A percentile compares a stretch with the other conserved stretches of the same genome.
Evolutionary conservation across 2,329 filamentous ascomycete species (phyloP).

Genomic region (Claviceps paspali): DNA sequence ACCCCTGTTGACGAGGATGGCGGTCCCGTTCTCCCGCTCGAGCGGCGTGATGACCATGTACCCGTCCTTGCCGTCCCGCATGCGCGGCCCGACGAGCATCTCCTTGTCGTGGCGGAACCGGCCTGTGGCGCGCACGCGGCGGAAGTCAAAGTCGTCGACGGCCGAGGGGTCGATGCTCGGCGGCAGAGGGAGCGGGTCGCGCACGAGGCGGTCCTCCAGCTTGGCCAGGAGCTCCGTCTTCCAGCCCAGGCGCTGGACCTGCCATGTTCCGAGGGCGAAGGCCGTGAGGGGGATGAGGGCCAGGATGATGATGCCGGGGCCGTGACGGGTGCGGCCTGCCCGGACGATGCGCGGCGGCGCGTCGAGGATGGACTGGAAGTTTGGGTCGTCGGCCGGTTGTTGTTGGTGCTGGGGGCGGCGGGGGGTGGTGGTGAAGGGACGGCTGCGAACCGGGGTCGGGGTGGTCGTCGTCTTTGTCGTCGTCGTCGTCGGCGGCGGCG

Average conservation of each 20-base stretch:
- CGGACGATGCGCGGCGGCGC: slow-evolving; percentile 70
- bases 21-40: slow-evolving; percentile 51
- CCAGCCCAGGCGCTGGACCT: slow-evolving; percentile 83
- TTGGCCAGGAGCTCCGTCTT: slow-evolving; percentile 85
- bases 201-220: slow-evolving; percentile 81
- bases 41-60: slow-evolving; percentile 86
- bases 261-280: slow-evolving; percentile 85
- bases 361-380: slow-evolving; percentile 77
- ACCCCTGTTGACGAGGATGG: slow-evolving; percentile 74
- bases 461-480: too few relatives aligned
- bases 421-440: neutral
- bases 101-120: slow-evolving; percentile 74
- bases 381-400: slow-evolving; percentile 56
- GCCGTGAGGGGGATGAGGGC: slow-evolving; percentile 84
- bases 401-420: slow-evolving; percentile 5
- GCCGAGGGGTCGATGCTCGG: slow-evolving; percentile 68
- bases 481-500: too few relatives aligned
- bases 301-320: slow-evolving; percentile 65
- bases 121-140: slow-evolving; percentile 64
- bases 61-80: slow-evolving; percentile 79
- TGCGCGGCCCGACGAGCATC: slow-evolving; percentile 86
- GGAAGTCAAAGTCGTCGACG: slow-evolving; percentile 80
- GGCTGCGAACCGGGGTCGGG: too few relatives aligned
- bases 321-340: slow-evolving; percentile 51
- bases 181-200: slow-evolving; percentile 72